These are phyloP conservation scores for Pseudoperonospora humuli DNA, from an alignment of 352 stramenopile species.

Conservation along the genomic window DNA sequence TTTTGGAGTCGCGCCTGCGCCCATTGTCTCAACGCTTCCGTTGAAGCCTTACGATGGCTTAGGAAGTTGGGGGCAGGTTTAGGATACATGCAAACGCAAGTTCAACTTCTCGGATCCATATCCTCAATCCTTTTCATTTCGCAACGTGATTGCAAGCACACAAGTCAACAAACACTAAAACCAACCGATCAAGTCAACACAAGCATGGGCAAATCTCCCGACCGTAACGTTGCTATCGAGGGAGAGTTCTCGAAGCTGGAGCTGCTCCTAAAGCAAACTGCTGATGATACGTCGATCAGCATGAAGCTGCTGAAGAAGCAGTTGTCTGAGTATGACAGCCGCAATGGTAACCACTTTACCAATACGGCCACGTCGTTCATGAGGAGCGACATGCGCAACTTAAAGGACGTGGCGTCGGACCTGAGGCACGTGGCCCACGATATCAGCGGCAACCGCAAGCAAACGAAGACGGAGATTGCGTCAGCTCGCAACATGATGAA, in stretches of 20 bases:
- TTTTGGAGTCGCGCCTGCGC: too few species aligned
- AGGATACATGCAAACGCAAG: background rate
- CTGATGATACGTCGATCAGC: constrained; percentile 10
- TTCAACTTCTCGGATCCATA: too few species aligned
- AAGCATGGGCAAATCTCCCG: constrained; percentile 17
- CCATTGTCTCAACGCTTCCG: too few species aligned
- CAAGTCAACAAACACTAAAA: constrained; percentile 4
- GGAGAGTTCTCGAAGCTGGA: constrained; percentile 24
- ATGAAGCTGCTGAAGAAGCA: constrained; percentile 20
- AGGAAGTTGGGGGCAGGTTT: background rate
- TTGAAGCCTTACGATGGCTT: constrained; percentile 11
- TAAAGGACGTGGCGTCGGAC: constrained; percentile 18
- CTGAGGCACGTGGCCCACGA: constrained; percentile 19
- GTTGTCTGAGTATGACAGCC: constrained; percentile 19
- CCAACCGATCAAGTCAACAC: background rate
- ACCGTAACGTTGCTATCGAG: constrained; percentile 5
- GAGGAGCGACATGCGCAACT: constrained; percentile 17
- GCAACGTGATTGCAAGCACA: constrained; percentile 15
- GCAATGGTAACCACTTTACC: constrained; percentile 23
- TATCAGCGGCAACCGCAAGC: constrained; percentile 12
- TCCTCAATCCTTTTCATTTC: constrained; percentile 10
- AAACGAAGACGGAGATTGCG: constrained; percentile 12
- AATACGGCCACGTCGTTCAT: constrained; percentile 22
- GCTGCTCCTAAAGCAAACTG: constrained; percentile 17
- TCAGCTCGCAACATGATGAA: constrained; percentile 19